Evolutionary conservation across 768 basidiomycete genomes (phyloP).

Genomic region (Auricularia sp.): DNA sequence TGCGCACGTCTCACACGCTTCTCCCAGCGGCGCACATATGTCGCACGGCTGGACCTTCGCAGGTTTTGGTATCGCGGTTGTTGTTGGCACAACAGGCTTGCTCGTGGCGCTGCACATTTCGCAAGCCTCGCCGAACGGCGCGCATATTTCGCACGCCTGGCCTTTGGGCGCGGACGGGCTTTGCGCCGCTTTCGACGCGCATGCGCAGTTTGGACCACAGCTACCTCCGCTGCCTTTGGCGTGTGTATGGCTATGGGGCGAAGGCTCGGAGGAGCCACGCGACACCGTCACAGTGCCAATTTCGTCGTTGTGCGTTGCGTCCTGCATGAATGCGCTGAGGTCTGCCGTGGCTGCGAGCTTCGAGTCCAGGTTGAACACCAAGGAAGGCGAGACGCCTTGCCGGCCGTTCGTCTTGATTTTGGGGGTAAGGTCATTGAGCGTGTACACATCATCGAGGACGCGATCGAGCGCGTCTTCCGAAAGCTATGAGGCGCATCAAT

Average conservation of each 20-base stretch:
- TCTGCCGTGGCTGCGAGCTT: slow-evolving; percentile 44
- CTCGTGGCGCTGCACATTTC: neutral
- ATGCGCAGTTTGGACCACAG: too few species aligned
- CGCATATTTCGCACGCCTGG: too few species aligned
- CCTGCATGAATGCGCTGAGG: slow-evolving; percentile 7
- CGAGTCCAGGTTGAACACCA: slow-evolving; percentile 89
- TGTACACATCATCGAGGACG: slow-evolving; percentile 78
- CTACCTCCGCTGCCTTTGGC: too few species aligned
- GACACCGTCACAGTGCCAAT: slow-evolving; percentile 70
- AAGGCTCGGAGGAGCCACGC: slow-evolving; percentile 26
- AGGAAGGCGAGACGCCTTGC: slow-evolving; percentile 58
- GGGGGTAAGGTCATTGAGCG: slow-evolving; percentile 83
- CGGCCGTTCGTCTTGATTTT: slow-evolving; percentile 61
- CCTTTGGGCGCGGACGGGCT: too few species aligned
- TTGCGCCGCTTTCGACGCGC: neutral
- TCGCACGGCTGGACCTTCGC: too few species aligned
- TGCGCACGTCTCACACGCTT: too few species aligned
- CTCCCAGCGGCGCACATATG: too few species aligned
- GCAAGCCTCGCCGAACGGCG: neutral
- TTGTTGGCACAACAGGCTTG: neutral
- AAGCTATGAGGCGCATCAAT: slow-evolving; percentile 9
- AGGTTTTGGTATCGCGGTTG: too few species aligned
- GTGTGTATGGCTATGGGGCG: neutral
- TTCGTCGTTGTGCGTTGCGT: slow-evolving; percentile 58
- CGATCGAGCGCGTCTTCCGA: slow-evolving; percentile 69